Conservation (phyloP, 208 protist species). For the Novymonas esmeraldas region DNA sequence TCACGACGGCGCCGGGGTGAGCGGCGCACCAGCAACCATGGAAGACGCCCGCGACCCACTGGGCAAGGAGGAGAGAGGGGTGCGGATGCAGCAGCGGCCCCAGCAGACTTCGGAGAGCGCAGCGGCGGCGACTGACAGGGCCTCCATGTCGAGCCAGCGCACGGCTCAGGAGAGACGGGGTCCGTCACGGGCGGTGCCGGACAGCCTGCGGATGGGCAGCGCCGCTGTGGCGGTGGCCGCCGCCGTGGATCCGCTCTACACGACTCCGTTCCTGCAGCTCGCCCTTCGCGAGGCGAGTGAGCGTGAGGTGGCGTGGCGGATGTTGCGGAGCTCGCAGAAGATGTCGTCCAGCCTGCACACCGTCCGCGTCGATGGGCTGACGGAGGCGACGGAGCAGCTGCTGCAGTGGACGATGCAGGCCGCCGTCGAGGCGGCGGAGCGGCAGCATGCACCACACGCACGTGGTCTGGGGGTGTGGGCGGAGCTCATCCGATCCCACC, state of each 20-base stretch:
- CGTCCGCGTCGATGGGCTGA: conserved; percentile 64
- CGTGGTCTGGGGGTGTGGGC: not conserved
- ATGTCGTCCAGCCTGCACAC: conserved; percentile 60
- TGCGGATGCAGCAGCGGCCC: conserved; percentile 13
- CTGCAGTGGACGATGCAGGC: conserved; percentile 52
- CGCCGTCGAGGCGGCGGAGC: conserved; percentile 51
- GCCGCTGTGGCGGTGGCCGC: conserved; percentile 10
- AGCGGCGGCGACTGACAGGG: conserved; percentile 10
- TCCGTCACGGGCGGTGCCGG: conserved; percentile 9
- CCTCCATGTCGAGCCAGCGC: conserved; percentile 12
- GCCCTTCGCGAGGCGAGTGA: conserved; percentile 52
- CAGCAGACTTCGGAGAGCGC: too few species aligned
- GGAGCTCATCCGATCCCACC: not conserved
- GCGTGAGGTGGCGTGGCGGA: conserved; percentile 50
- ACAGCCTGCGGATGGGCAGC: conserved; percentile 20
- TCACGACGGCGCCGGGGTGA: too few species aligned
- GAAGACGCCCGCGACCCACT: too few species aligned
- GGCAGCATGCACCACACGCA: not conserved
- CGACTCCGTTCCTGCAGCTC: conserved; percentile 57
- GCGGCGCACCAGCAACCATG: too few species aligned
- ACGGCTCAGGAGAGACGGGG: conserved; percentile 25
- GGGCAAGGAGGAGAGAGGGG: too few species aligned
- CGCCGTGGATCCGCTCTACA: conserved; percentile 33
- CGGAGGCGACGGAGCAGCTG: conserved; percentile 54
- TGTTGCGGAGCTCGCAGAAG: conserved; percentile 58